These are phyloP conservation scores for Wickerhamiella alocasiicola DNA, from an alignment of 805 yeast species.

Conservation along the genomic window DNA sequence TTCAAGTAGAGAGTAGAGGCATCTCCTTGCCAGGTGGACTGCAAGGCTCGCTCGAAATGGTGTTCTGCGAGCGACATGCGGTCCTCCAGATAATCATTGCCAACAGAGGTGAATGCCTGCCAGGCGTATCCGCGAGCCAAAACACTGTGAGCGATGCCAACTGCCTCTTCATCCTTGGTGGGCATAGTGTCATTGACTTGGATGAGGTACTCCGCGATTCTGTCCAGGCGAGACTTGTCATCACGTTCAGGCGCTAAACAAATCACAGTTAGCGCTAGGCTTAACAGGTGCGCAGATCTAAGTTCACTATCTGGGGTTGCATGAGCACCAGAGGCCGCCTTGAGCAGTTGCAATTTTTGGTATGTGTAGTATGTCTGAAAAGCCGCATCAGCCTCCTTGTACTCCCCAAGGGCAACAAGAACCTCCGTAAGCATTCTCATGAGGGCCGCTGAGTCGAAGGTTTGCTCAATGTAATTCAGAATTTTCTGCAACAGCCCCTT, in stretches of 20 bases:
- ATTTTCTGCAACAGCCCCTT: conserved; percentile 15
- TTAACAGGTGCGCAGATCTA: conserved; percentile 16
- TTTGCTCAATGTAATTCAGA: conserved; percentile 17
- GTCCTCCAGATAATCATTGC: conserved; percentile 14
- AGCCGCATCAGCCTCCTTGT: conserved; percentile 25
- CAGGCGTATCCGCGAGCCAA: conserved; percentile 13
- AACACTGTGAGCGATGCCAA: conserved; percentile 9
- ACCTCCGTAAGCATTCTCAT: conserved; percentile 25
- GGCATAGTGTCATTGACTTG: conserved; percentile 16
- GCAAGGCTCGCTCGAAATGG: conserved; percentile 16
- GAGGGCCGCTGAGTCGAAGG: conserved; percentile 28
- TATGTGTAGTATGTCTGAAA: conserved; percentile 25
- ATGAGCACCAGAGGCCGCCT: conserved; percentile 21
- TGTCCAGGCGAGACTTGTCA: neutral
- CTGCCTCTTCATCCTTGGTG: conserved; percentile 12
- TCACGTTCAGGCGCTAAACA: conserved; percentile 14
- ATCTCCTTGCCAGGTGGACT: conserved; percentile 12
- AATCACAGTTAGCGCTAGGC: conserved; percentile 15
- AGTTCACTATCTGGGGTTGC: conserved; percentile 19
- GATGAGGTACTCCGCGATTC: conserved; percentile 1
- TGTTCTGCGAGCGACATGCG: conserved; percentile 14
- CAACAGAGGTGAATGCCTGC: conserved; percentile 13
- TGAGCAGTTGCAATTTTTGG: conserved; percentile 22
- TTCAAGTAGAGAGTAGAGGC: conserved; percentile 19
- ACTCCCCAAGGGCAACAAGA: conserved; percentile 21